Evolutionary conservation across 2,329 filamentous ascomycete genomes (phyloP), one percentile per base, ranked within the genome.

Genomic region (Drechslera avenae): DNA sequence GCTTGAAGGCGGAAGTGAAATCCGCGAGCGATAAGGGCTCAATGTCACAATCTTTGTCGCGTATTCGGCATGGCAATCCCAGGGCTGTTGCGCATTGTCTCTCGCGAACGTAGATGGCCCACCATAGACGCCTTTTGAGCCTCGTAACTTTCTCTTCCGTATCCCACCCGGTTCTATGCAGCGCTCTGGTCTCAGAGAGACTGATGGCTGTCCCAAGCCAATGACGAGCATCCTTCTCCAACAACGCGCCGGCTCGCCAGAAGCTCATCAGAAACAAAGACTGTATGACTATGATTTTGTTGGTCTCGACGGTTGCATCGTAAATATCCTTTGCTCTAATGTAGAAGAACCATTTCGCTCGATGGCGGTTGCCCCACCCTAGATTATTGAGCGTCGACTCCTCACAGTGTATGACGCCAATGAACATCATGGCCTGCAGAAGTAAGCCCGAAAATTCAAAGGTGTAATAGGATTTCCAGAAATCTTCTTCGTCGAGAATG

Each of bases 241-340:
- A 21, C 40, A 64, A 50, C 6, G 81, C 78, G 0, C 78, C 77
- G 6, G 78, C 79, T 14, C 81, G 71, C 81, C 81, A 83, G 52
- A 82, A 83, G 56, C 81, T 83, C 70, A 83, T 74, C 23, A 83
- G 63, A 56, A 83, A 83, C 1, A 83, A 58, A 0, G 78, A 74
- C 59, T 82, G 80, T 0, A 83, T 73, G 4, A 81, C 74, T 0
- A 73, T 76, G 0, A 81, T 71, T 34, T 79, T 79, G 33, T 82
- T 77, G 13, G 75, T 76, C 58, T 84, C 81, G 63, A 75, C 80
- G 19, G 81, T 81, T 0, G 79, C 78, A 52, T 83, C 79, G 39
- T 81, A 83, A 0, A 83, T 75, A 12, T 78, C 73, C 50, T 80
- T 78, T 0, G 80, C 79, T 1, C 78, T 67, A 2, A 76, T 78